Evolutionary conservation across 2,329 filamentous ascomycete genomes (phyloP).

Genomic region (Clarireedia hainanense): DNA sequence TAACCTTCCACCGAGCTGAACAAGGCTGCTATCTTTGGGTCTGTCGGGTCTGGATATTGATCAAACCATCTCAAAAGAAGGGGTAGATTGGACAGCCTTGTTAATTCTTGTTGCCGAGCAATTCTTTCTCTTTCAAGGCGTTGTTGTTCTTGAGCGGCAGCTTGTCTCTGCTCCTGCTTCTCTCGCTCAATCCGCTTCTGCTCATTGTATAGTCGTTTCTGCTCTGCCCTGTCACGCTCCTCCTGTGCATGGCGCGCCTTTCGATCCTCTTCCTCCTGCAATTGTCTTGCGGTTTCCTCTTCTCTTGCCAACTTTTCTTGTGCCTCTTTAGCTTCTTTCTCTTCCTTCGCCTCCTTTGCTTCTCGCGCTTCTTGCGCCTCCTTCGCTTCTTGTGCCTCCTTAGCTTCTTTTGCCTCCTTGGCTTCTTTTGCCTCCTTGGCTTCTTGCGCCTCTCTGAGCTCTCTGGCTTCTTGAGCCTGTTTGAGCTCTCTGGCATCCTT

Average conservation of each 20-base stretch:
- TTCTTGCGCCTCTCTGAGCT: constrained; percentile 20
- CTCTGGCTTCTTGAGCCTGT: constrained; percentile 13
- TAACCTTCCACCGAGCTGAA: constrained; percentile 53
- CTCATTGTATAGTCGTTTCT: constrained; percentile 27
- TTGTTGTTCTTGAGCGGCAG: constrained; percentile 33
- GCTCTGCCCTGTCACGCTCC: constrained; percentile 29
- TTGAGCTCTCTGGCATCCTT: constrained; percentile 15
- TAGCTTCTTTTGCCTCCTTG: constrained; percentile 27
- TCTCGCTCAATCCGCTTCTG: constrained; percentile 30
- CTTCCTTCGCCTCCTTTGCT: constrained; percentile 13
- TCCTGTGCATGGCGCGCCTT: constrained; percentile 23
- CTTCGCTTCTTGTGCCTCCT: constrained; percentile 23
- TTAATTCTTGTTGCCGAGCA: constrained; percentile 46
- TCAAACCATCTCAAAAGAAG: constrained; percentile 55
- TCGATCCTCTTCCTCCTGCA: constrained; percentile 23
- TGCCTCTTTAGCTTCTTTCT: constrained; percentile 18
- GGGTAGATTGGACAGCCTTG: constrained; percentile 49
- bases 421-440: constrained; percentile 28
- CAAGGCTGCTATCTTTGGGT: constrained; percentile 38
- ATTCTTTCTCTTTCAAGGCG: constrained; percentile 40
- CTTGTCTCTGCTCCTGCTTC: constrained; percentile 31
- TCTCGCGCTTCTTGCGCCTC: constrained; percentile 20
- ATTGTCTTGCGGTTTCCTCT: constrained; percentile 29
- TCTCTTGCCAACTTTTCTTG: constrained; percentile 25
- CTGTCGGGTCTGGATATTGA: constrained; percentile 42